Evolutionary conservation across 2,329 filamentous ascomycete genomes (phyloP), one percentile per base, ranked within the genome.

Genomic region (Raffaelea ambrosiae): DNA sequence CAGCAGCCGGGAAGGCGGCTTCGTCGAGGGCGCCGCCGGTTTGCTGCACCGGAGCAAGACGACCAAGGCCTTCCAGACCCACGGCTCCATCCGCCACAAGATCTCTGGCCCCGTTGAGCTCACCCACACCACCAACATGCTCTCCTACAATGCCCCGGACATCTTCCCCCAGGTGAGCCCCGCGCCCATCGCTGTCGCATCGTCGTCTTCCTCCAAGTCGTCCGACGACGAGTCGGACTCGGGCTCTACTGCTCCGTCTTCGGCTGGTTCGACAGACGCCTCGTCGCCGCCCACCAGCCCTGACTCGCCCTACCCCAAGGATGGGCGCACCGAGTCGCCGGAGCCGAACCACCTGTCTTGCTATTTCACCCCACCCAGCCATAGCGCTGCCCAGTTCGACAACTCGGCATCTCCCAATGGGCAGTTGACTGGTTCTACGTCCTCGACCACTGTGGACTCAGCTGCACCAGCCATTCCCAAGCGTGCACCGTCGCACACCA

Each of bases 71-170:
- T 65, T 59, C 63, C 71, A 57, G 48, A 68, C 56, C 54, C 66
- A 56, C 54, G 67, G 61, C 65, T 73, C 60, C 47, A 69, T 81
- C 55, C 78, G 84, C 50, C 65, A 75, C 62, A 83, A 89, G 70
- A 98, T 98, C 62, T 98, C 93, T 1, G 80, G 76, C 3, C 93
- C 93, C 1, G 76, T 95, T 46, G 83, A 89, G 65, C 76, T 98
- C 53, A 73, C 96, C 43, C 94, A 93, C 51, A 95, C 91, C 5
- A 97, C 93, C 57, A 98, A 97, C 67, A 88, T 94, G 78, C 83
- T 96, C 47, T 89, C 88, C 8, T 95, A 95, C 75, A 91, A 91
- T 61, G 90, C 93, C 10, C 91, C 91, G 44, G 86, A 96, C 61
- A 82, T 96, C 53, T 69, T 74, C 60, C 60, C 63, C 55, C 71